Base-by-base conservation (phyloP, 768 basidiomycete genomes). In the Pleurotus tuoliensis region DNA sequence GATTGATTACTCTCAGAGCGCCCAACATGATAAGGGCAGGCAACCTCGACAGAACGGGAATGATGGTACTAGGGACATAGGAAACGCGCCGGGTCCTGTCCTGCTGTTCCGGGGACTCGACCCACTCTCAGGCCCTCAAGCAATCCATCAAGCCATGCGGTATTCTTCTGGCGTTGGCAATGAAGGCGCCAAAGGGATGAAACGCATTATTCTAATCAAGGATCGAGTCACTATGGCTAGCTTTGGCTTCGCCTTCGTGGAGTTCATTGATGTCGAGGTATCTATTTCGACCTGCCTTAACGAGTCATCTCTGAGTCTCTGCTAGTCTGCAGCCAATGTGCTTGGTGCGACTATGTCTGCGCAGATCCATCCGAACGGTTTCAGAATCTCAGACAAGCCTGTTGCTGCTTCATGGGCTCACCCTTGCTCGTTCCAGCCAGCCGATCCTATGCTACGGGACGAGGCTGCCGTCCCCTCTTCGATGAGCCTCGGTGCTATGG, bases 61-160 rank as follows among this genome's bases (percentile, higher is more conserved):
- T 66, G 97, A 99, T 64, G 97, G 97, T 2, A 98, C 92, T 54
- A 82, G 94, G 54, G 96, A 99, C 73, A 96, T 98, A 65, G 96
- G 93, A 59, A 91, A 90, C 61, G 73, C 89, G 1, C 90, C 90
- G 62, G 81, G 82, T 24, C 81, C 92, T 18, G 86, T 98, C 13
- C 75, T 99, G 12, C 80, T 99, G 12, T 88, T 99, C 66, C 87
- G 96, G 43, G 92, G 93, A 13, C 78, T 99, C 30, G 96, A 98
- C 67, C 84, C 88, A 12, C 77, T 92, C 20, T 94, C 93, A 39
- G 87, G 88, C 15, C 92, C 90, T 47, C 89, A 94, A 63, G 92
- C 92, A 6, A 91, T 98, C 41, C 80, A 89, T 44, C 83, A 88
- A 64, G 87, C 92, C 1, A 85, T 98, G 81, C 81, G 85, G 47